A percentile compares a stretch with the other conserved stretches of the same genome.
Evolutionary conservation across 2,329 filamentous ascomycete species (phyloP).

Genomic region (Apiospora saccharicola): DNA sequence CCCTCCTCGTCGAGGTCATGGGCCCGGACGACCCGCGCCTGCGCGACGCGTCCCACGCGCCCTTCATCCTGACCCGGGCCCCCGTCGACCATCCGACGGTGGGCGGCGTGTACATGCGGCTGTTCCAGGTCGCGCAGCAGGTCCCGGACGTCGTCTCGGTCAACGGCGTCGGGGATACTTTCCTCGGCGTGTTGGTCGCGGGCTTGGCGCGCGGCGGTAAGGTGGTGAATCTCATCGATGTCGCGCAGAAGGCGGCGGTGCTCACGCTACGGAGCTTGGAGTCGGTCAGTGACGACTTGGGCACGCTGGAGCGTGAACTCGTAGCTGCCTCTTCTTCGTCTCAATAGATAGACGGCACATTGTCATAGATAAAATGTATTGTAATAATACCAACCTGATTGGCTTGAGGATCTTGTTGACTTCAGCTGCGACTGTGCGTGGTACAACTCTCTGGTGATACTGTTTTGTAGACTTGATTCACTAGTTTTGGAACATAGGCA

Average conservation of each 20-base stretch:
- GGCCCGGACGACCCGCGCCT: slow-evolving; percentile 72
- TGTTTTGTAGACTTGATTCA: not conserved
- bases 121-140: slow-evolving; percentile 71
- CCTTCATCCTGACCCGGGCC: slow-evolving; percentile 75
- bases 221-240: slow-evolving; percentile 69
- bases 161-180: slow-evolving; percentile 94
- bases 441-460: not conserved
- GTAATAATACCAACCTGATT: not conserved
- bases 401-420: not conserved
- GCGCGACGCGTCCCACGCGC: slow-evolving; percentile 64
- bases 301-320: slow-evolving; percentile 53
- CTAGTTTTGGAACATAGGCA: not conserved
- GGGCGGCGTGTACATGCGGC: slow-evolving; percentile 83
- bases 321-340: slow-evolving; percentile 29
- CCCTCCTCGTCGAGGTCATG: slow-evolving; percentile 78
- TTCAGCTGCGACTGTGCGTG: not conserved
- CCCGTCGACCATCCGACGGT: slow-evolving; percentile 59
- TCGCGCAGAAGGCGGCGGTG: slow-evolving; percentile 84
- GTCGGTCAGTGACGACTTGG: slow-evolving; percentile 70
- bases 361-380: not conserved
- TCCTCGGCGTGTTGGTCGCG: slow-evolving; percentile 83
- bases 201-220: slow-evolving; percentile 70
- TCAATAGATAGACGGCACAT: not conserved
- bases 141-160: slow-evolving; percentile 83
- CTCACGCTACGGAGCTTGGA: slow-evolving; percentile 78